These are phyloP conservation scores for Zancudomyces culisetae DNA, from an alignment of 371 early-diverging fungal genomes.

Conservation along the genomic window DNA sequence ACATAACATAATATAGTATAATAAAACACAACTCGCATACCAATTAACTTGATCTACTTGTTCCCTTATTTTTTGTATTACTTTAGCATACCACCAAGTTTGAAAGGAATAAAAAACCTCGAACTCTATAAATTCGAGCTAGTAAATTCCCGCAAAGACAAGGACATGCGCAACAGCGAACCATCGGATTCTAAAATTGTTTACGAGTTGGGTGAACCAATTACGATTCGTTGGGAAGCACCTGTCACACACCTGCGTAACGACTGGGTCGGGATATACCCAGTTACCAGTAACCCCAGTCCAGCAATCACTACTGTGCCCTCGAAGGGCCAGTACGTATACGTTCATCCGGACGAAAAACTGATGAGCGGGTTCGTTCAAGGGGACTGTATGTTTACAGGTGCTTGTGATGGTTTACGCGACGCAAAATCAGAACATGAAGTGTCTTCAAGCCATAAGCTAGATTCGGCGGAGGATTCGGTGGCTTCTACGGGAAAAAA, in stretches of 20 bases:
- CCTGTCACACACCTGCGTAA: slow-evolving; percentile 41
- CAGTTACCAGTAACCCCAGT: slow-evolving; percentile 45
- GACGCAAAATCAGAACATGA: not conserved
- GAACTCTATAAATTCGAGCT: not conserved
- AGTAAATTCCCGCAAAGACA: not conserved
- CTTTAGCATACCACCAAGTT: not conserved
- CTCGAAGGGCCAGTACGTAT: slow-evolving; percentile 53
- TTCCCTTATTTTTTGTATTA: too few relatives aligned
- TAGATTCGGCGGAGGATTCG: not conserved
- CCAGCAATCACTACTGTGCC: slow-evolving; percentile 47
- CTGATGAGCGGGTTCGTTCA: slow-evolving; percentile 21
- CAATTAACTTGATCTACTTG: too few relatives aligned
- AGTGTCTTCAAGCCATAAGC: not conserved
- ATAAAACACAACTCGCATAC: too few relatives aligned
- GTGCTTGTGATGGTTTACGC: slow-evolving; percentile 3
- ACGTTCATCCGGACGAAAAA: slow-evolving; percentile 24
- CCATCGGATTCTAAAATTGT: not conserved
- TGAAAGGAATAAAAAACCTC: not conserved
- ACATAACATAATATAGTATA: too few relatives aligned
- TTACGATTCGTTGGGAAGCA: slow-evolving; percentile 49
- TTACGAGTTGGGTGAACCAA: slow-evolving; percentile 48
- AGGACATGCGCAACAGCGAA: not conserved
- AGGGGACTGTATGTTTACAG: slow-evolving; percentile 24
- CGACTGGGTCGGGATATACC: slow-evolving; percentile 90
- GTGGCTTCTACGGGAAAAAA: not conserved